Percentiles rank a stretch among this genome's conserved stretches.
phyloP scores from a whole-genome alignment of 495 filamentous ascomycete species.

The Elaphomyces granulatus region DNA sequence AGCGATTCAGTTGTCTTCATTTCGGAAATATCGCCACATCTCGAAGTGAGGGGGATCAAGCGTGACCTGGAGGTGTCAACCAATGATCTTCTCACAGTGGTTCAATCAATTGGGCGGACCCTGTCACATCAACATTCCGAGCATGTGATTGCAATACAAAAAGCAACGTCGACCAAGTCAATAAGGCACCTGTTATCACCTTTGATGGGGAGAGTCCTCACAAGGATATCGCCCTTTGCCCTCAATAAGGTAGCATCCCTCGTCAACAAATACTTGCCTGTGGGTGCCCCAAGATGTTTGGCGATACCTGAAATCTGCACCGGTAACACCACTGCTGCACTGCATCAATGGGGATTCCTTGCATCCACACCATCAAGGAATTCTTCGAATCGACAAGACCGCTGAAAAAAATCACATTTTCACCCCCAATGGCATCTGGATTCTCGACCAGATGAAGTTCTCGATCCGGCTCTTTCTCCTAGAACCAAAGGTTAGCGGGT shows the following conservation, averaged over 20 bases:
- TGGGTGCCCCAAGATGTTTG: background rate
- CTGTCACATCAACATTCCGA: background rate
- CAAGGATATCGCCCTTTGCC: background rate
- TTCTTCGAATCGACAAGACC: background rate
- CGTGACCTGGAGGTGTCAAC: background rate
- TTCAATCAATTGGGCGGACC: background rate
- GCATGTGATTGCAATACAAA: background rate
- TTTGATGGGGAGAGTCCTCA: background rate
- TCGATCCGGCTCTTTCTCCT: background rate
- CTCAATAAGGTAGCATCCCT: background rate
- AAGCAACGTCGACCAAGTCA: background rate
- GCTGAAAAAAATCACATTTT: background rate
- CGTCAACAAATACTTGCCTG: background rate
- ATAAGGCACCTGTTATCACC: background rate
- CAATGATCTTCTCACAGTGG: background rate
- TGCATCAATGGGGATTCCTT: slow-evolving; percentile 1
- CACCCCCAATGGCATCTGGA: background rate
- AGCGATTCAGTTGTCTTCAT: background rate
- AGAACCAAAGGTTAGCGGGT: background rate
- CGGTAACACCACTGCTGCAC: background rate
- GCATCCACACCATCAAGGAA: background rate
- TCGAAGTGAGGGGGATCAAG: background rate
- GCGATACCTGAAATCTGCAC: background rate
- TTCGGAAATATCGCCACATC: slow-evolving; percentile 1
- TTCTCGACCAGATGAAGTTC: background rate